Percentiles rank a stretch among this genome's conserved stretches.
phyloP scores from a whole-genome alignment of 371 early-diverging fungal species.

The Apophysomyces variabilis region DNA sequence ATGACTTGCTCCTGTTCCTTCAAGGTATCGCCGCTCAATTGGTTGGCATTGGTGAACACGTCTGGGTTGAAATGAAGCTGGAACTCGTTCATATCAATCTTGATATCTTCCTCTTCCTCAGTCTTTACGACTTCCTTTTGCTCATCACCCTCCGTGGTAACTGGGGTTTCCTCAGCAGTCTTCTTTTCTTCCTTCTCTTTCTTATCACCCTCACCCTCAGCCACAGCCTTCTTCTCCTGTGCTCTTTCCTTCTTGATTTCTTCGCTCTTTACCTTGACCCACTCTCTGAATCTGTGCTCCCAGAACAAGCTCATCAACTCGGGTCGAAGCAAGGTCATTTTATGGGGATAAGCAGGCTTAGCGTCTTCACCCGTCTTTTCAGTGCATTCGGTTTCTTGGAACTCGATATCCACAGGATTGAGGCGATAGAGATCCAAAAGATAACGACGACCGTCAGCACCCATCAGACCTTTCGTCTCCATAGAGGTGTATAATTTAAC shows the following conservation, averaged over 20 bases:
- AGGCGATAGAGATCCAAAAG: constrained; percentile 91
- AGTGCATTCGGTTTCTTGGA: constrained; percentile 75
- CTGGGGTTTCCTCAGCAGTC: constrained; percentile 18
- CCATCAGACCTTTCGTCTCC: constrained; percentile 92
- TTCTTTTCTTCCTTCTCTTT: constrained; percentile 27
- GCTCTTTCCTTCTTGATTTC: constrained; percentile 60
- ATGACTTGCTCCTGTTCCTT: constrained; percentile 60
- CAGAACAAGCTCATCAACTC: constrained; percentile 88
- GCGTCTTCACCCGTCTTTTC: constrained; percentile 33
- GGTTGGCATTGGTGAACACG: constrained; percentile 67
- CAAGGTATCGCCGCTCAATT: constrained; percentile 33
- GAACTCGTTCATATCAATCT: constrained; percentile 67
- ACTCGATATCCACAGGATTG: constrained; percentile 89
- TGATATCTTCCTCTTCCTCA: constrained; percentile 56
- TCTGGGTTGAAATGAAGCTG: constrained; percentile 82
- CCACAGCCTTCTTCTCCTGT: constrained; percentile 41
- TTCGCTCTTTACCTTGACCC: constrained; percentile 63
- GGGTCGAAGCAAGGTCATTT: constrained; percentile 83
- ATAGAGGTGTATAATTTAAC: constrained; percentile 77
- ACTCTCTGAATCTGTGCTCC: constrained; percentile 76
- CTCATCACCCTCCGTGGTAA: constrained; percentile 30
- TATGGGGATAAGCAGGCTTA: constrained; percentile 86
- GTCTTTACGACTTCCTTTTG: constrained; percentile 39
- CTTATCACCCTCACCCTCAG: constrained; percentile 19
- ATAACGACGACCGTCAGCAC: constrained; percentile 91